Conservation (phyloP, 331 rosid species). For the Dryas integrifolia region DNA sequence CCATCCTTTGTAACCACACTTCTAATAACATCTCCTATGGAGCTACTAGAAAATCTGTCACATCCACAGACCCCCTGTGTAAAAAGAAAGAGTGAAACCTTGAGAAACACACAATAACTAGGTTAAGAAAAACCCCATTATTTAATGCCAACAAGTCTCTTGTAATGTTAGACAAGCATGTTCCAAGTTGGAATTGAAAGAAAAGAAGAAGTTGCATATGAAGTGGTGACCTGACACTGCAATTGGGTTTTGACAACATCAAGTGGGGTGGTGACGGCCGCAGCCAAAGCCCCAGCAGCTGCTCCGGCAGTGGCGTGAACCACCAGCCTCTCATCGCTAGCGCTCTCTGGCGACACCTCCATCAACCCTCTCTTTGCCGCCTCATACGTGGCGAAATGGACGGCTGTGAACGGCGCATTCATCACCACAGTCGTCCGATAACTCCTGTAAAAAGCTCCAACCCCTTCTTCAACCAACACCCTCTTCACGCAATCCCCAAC, state of each 20-base stretch:
- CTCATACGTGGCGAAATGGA: constrained; percentile 42
- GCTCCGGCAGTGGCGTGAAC: constrained; percentile 49
- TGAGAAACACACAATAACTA: background rate
- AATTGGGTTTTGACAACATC: constrained; percentile 46
- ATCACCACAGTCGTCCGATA: constrained; percentile 46
- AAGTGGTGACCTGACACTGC: constrained; percentile 41
- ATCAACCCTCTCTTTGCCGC: constrained; percentile 37
- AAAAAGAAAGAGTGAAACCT: background rate
- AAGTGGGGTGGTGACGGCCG: constrained; percentile 41
- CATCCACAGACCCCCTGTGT: constrained; percentile 60
- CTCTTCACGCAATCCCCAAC: constrained; percentile 45
- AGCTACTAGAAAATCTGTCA: constrained; percentile 42
- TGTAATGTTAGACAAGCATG: too few species aligned
- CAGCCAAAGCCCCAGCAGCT: constrained; percentile 40
- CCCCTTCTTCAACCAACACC: constrained; percentile 46
- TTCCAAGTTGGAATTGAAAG: too few species aligned
- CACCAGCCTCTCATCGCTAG: constrained; percentile 27
- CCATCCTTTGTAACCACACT: constrained; percentile 47
- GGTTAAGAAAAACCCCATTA: too few species aligned
- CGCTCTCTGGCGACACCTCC: constrained; percentile 32
- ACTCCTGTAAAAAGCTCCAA: constrained; percentile 51
- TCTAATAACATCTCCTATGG: constrained; percentile 41
- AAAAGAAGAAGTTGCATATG: too few species aligned
- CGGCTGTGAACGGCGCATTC: constrained; percentile 45
- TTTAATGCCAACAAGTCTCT: too few species aligned